Base-by-base conservation (phyloP, 2,329 filamentous ascomycete genomes). In the Fusarium miscanthi region DNA sequence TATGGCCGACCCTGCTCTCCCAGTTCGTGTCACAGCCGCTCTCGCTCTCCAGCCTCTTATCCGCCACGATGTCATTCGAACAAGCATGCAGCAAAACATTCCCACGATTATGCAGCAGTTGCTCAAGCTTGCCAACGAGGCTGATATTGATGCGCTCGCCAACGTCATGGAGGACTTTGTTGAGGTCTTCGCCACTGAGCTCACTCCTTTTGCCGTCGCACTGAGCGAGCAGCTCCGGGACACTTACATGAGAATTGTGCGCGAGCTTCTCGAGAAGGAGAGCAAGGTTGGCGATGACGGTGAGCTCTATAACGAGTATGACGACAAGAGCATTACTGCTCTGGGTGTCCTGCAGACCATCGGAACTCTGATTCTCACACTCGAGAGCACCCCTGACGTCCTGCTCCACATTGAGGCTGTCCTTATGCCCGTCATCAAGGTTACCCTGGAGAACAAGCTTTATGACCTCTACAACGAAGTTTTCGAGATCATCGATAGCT, bases 81-180 rank as follows among this genome's bases (percentile, higher is more conserved):
- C 91, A 43, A 96, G 93, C 82, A 98, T 99, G 96, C 95, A 98
- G 83, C 91, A 95, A 79, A 98, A 95, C 81, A 99, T 99, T 74
- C 95, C 96, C 21, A 97, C 97, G 78, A 98, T 99, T 78, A 99
- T 99, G 96, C 97, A 98, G 84, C 95, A 99, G 83, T 88, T 99
- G 19, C 87, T 99, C 60, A 98, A 98, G 85, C 86, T 99, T 63
- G 95, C 96, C 33, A 99, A 99, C 79, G 96, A 99, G 83, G 96
- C 97, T 65, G 96, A 99, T 80, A 95, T 99, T 52, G 96, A 99
- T 82, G 95, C 96, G 9, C 87, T 99, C 43, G 95, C 96, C 27
- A 98, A 98, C 78, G 96, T 99, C 42, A 99, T 99, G 96, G 96
- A 99, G 83, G 96, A 99, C 80, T 99, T 99, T 80, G 96, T 99